Evolutionary conservation across 441 rosid species (phyloP).

Genomic region (Biscutella laevigata): DNA sequence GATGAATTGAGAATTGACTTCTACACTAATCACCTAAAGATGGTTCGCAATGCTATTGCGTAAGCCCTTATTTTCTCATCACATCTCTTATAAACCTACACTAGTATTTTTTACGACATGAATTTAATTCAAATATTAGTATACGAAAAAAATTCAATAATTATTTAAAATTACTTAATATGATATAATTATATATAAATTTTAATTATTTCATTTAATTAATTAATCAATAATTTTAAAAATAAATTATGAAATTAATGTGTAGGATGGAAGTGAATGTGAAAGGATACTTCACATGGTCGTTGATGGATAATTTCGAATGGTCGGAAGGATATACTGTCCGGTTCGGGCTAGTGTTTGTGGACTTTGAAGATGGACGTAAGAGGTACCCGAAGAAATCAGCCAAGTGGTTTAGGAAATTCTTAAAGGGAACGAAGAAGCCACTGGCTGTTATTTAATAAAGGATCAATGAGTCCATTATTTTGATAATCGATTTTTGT

Average conservation of each 20-base stretch:
- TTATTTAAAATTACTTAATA: too few species aligned
- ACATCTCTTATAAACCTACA: neutral
- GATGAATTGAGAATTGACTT: constrained; percentile 29
- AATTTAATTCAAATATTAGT: neutral
- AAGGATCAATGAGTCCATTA: too few species aligned
- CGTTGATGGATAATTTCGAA: constrained; percentile 31
- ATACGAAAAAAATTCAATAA: too few species aligned
- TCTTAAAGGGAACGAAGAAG: constrained; percentile 17
- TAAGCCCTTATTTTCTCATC: constrained; percentile 4
- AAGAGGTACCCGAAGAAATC: constrained; percentile 36
- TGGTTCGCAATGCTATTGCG: constrained; percentile 27
- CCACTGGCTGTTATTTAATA: constrained; percentile 18
- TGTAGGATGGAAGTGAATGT: constrained; percentile 31
- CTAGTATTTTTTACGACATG: neutral
- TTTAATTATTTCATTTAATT: too few species aligned
- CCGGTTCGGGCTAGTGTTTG: constrained; percentile 32
- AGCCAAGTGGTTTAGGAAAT: constrained; percentile 30
- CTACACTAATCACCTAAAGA: constrained; percentile 26
- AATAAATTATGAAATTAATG: neutral
- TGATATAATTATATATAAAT: neutral
- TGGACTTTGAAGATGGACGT: constrained; percentile 28
- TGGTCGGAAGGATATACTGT: constrained; percentile 33
- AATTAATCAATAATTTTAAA: too few species aligned
- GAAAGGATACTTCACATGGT: constrained; percentile 35
- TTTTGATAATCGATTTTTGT: too few species aligned